phyloP scores from a whole-genome alignment of 2,329 filamentous ascomycete genomes.

The Tolypocladium guangdongense region DNA sequence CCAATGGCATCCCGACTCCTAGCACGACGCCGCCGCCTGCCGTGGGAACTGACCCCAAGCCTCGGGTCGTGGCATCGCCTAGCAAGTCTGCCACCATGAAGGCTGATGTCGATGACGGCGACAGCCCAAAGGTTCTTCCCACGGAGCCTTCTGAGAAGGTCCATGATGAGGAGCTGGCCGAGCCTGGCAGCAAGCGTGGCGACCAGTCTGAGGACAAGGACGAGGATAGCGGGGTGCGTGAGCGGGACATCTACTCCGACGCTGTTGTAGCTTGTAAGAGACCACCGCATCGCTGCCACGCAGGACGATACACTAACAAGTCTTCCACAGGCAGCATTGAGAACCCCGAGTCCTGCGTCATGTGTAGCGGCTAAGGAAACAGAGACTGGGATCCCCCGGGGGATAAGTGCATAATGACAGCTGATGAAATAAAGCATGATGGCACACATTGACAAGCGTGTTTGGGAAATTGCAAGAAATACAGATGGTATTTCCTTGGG shows the following conservation, averaged over 20 bases:
- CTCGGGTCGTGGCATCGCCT: constrained; percentile 41
- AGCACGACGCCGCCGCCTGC: constrained; percentile 52
- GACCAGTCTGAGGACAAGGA: constrained; percentile 64
- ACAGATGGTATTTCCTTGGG: not conserved
- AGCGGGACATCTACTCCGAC: constrained; percentile 91
- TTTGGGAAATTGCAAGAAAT: not conserved
- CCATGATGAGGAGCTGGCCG: constrained; percentile 54
- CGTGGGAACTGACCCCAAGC: constrained; percentile 24
- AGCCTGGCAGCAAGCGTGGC: constrained; percentile 37
- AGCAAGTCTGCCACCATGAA: constrained; percentile 59
- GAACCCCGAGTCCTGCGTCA: constrained; percentile 86
- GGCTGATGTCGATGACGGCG: constrained; percentile 65
- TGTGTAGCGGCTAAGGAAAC: constrained; percentile 77
- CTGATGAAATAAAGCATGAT: constrained; percentile 19
- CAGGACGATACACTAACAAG: constrained; percentile 18
- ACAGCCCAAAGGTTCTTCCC: constrained; percentile 67
- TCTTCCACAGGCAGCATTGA: constrained; percentile 68
- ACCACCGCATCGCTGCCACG: not conserved
- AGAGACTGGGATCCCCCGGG: not conserved
- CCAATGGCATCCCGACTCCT: constrained; percentile 59
- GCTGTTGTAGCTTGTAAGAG: constrained; percentile 74
- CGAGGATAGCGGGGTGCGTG: constrained; percentile 60
- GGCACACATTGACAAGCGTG: constrained; percentile 9
- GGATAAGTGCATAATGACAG: constrained; percentile 16
- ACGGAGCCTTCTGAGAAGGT: constrained; percentile 56